Evolutionary conservation across 2,329 filamentous ascomycete species (phyloP).

Genomic region (Nemania diffusa): DNA sequence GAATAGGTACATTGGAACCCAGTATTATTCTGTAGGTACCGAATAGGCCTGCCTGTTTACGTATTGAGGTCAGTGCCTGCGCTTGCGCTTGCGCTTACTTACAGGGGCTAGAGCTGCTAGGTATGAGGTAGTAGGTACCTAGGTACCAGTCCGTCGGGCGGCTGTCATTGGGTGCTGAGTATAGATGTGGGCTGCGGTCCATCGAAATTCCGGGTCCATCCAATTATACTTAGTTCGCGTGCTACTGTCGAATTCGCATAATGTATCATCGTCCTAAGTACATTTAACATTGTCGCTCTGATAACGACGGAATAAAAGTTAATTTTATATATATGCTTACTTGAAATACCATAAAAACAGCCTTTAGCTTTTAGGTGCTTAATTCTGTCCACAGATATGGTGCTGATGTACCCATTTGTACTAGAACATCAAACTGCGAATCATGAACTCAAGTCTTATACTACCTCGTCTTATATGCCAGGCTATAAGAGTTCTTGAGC

Average conservation of each 20-base stretch:
- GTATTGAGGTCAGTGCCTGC: slow-evolving; percentile 38
- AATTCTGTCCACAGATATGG: too few species aligned
- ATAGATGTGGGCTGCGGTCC: slow-evolving; percentile 16
- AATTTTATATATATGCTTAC: too few species aligned
- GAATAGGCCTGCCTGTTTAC: slow-evolving; percentile 27
- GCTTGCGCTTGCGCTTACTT: slow-evolving; percentile 4
- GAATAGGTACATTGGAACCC: slow-evolving; percentile 15
- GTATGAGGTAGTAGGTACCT: slow-evolving; percentile 2
- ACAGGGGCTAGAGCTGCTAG: slow-evolving; percentile 16
- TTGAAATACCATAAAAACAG: too few species aligned
- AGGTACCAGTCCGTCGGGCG: background rate
- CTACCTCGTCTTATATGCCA: too few species aligned
- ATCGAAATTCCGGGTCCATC: slow-evolving; percentile 15
- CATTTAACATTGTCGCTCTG: too few species aligned
- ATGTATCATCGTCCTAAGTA: too few species aligned
- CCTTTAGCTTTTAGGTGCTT: too few species aligned
- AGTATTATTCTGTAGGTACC: background rate
- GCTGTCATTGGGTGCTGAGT: slow-evolving; percentile 18
- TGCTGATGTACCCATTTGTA: too few species aligned
- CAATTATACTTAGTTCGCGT: background rate
- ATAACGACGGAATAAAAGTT: background rate
- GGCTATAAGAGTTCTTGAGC: background rate
- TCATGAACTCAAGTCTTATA: too few species aligned
- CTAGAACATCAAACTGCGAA: too few species aligned
- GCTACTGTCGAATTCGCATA: background rate